Percentiles rank a stretch among this genome's conserved stretches.
phyloP scores from a whole-genome alignment of 257 asterid species.

The Petrea volubilis region DNA sequence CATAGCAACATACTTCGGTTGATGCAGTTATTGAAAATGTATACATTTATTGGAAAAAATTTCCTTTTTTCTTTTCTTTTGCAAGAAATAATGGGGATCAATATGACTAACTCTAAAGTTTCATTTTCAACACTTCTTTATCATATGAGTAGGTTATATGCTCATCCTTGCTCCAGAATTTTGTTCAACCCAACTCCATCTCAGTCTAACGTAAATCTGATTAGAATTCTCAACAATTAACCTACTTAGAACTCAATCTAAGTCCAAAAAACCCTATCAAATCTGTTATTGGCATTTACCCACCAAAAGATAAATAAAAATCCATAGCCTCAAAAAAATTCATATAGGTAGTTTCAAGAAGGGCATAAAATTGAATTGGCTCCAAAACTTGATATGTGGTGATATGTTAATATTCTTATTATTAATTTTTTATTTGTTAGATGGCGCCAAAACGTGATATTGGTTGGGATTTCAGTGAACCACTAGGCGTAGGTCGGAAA shows the following conservation, averaged over 20 bases:
- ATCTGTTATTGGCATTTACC: not conserved
- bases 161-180: not conserved
- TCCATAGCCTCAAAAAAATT: no score
- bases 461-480: no score
- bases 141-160: not conserved
- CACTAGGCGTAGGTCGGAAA: no score
- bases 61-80: not conserved
- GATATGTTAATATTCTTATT: no score
- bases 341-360: no score
- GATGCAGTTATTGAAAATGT: not conserved
- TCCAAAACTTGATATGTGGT: no score
- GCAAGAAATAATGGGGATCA: not conserved
- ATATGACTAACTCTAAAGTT: no score
- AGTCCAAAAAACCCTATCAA: constrained; percentile 9
- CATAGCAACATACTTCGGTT: not conserved
- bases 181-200: not conserved
- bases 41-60: not conserved
- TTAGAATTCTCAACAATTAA: constrained; percentile 6
- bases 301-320: no score
- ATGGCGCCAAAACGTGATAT: no score
- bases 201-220: constrained; percentile 1
- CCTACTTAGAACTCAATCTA: constrained; percentile 1
- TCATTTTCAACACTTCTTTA: not conserved
- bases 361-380: no score
- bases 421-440: no score